Evolutionary conservation across 2,329 filamentous ascomycete species (phyloP), one percentile per base, ranked within the genome.

Genomic region (Scopulariopsis brevicaulis): DNA sequence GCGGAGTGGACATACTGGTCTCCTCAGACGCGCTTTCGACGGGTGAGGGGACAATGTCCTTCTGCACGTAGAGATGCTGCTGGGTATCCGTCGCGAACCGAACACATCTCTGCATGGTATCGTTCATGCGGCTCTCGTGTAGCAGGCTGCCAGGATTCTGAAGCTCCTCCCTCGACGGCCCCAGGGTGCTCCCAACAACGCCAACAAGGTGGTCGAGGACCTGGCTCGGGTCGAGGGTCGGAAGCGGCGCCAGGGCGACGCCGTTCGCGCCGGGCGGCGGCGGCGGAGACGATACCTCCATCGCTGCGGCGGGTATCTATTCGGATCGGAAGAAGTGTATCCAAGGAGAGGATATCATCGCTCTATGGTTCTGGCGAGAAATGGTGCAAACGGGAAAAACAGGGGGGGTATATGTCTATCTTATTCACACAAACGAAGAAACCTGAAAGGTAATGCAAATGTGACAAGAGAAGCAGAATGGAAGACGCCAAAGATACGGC

Each of bases 21-120:
- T 73, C 70, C 59, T 74, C 72, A 18, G 71, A 65, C 52, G 75
- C 79, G 62, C 82, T 78, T 59, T 80, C 74, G 48, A 79, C 71
- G 54, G 80, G 76, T 14, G 77, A 77, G 62, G 79, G 75, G 57
- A 81, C 73, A 63, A 86, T 69, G 68, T 93, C 90, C 74, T 96
- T 96, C 69, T 94, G 88, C 62, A 96, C 86, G 73, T 97, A 97
- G 62, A 99, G 77, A 58, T 88, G 90, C 62, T 87, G 85, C 74
- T 96, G 90, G 59, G 87, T 80, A 73, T 99, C 95, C 61, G 85
- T 84, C 59, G 91, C 91, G 73, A 97, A 97, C 66, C 92, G 87
- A 64, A 85, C 84, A 72, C 93, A 96, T 75, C 90, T 83, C 69
- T 91, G 85, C 59, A 96, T 75, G 7, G 94, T 96, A 65, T 97